phyloP scores from a whole-genome alignment of 2,329 filamentous ascomycete genomes.

The Chaetomiaceae sp. region DNA sequence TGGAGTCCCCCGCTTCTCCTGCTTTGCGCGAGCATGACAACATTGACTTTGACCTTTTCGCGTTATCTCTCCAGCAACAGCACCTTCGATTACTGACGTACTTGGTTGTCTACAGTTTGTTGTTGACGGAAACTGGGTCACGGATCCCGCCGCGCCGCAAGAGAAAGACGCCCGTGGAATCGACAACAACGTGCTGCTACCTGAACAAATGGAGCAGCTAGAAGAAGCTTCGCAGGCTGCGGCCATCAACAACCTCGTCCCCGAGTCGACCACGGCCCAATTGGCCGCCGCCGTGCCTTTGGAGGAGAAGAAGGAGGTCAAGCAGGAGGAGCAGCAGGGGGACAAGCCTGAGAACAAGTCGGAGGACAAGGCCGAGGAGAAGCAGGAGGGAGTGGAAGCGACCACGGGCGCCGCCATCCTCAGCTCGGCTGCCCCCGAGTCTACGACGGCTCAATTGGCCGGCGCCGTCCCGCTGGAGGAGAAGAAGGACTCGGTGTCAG shows the following conservation, averaged over 20 bases:
- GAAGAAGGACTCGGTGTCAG: background rate
- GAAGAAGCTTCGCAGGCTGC: constrained; percentile 27
- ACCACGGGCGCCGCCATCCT: background rate
- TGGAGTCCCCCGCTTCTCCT: constrained; percentile 11
- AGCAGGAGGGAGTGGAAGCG: constrained; percentile 16
- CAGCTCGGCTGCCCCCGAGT: constrained; percentile 43
- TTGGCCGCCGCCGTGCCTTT: constrained; percentile 62
- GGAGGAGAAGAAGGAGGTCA: constrained; percentile 37
- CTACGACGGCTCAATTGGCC: constrained; percentile 65
- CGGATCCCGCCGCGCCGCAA: constrained; percentile 73
- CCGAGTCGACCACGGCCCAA: constrained; percentile 64
- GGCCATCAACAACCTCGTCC: constrained; percentile 62
- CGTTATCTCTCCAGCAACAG: background rate
- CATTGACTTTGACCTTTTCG: background rate
- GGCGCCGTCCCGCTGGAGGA: constrained; percentile 58
- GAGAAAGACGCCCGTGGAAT: constrained; percentile 81
- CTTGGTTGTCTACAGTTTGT: constrained; percentile 64
- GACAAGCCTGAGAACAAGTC: constrained; percentile 6
- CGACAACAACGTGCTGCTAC: constrained; percentile 85
- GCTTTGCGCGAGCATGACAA: constrained; percentile 6
- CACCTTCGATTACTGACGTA: constrained; percentile 27
- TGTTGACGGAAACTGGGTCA: constrained; percentile 86
- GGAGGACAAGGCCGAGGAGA: too few relatives aligned
- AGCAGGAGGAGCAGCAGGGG: background rate
- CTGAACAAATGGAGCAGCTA: constrained; percentile 58